Conservation (phyloP, 768 basidiomycete species). For the Paxillus ammoniavirescens region DNA sequence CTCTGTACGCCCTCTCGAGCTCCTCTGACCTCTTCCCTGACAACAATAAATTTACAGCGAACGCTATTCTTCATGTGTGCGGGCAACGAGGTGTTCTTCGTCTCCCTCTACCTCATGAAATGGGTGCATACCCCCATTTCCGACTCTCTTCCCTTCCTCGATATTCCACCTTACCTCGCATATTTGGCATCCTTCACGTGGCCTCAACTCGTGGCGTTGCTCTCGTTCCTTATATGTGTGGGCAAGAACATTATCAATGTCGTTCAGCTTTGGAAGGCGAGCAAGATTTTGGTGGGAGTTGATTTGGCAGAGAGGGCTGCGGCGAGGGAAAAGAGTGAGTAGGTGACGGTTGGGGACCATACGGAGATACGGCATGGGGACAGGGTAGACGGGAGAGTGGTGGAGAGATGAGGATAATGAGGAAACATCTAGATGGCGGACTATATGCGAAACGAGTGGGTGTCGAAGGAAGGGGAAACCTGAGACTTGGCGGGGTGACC, state of each 20-base stretch:
- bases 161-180: constrained; percentile 16
- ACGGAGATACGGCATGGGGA: not conserved
- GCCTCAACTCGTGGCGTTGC: constrained; percentile 66
- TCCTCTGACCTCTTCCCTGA: constrained; percentile 1
- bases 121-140: constrained; percentile 74
- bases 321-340: constrained; percentile 42
- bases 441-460: not conserved
- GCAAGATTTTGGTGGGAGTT: constrained; percentile 90
- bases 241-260: constrained; percentile 91
- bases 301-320: constrained; percentile 84
- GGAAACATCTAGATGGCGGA: not conserved
- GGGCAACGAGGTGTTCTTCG: constrained; percentile 94
- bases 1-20: constrained; percentile 53
- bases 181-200: constrained; percentile 53
- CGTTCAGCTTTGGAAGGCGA: constrained; percentile 98
- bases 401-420: constrained; percentile 3
- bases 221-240: constrained; percentile 66
- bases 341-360: not conserved
- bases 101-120: constrained; percentile 90
- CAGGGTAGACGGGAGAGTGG: too few relatives aligned
- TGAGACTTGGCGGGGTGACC: not conserved
- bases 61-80: constrained; percentile 92
- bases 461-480: not conserved
- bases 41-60: constrained; percentile 41
- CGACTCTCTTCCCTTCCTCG: constrained; percentile 9